Evolutionary conservation across 768 basidiomycete genomes (phyloP).

Genomic region (Leucocoprinus birnbaumii): DNA sequence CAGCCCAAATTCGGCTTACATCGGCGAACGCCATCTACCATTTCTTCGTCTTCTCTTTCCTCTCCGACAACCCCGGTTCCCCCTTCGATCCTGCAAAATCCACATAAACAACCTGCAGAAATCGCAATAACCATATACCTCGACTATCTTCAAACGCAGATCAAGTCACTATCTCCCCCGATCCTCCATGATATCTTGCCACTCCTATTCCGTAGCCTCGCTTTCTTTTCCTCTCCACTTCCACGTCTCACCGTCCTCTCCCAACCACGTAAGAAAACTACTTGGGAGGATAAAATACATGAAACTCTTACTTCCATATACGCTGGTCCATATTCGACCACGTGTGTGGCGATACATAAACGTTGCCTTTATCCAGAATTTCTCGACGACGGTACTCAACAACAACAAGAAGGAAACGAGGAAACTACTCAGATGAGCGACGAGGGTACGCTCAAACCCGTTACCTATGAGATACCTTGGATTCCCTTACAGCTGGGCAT

Average conservation of each 20-base stretch:
- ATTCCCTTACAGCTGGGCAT: slow-evolving; percentile 27
- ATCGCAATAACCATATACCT: slow-evolving; percentile 63
- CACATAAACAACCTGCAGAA: slow-evolving; percentile 53
- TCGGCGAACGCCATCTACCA: slow-evolving; percentile 10
- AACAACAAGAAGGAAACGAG: background rate
- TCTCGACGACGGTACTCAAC: slow-evolving; percentile 14
- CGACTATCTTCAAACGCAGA: slow-evolving; percentile 55
- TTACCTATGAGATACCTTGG: slow-evolving; percentile 1
- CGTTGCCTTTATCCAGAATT: slow-evolving; percentile 51
- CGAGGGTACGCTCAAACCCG: background rate
- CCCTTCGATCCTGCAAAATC: slow-evolving; percentile 13
- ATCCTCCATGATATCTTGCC: slow-evolving; percentile 60
- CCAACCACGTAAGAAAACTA: slow-evolving; percentile 30
- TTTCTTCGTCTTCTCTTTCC: slow-evolving; percentile 13
- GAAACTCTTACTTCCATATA: slow-evolving; percentile 56
- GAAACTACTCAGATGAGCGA: slow-evolving; percentile 5
- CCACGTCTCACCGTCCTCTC: slow-evolving; percentile 60
- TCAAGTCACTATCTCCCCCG: slow-evolving; percentile 54
- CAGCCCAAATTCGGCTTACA: slow-evolving; percentile 7
- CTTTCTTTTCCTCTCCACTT: slow-evolving; percentile 62
- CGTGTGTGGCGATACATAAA: slow-evolving; percentile 63
- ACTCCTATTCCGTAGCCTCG: slow-evolving; percentile 67
- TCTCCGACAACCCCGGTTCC: slow-evolving; percentile 24
- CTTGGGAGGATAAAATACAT: slow-evolving; percentile 53
- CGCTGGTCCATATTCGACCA: slow-evolving; percentile 61